A percentile compares a stretch with the other conserved stretches of the same genome.
Conservation (phyloP, 163 green algal species). For the Volvox carteri region DNA sequence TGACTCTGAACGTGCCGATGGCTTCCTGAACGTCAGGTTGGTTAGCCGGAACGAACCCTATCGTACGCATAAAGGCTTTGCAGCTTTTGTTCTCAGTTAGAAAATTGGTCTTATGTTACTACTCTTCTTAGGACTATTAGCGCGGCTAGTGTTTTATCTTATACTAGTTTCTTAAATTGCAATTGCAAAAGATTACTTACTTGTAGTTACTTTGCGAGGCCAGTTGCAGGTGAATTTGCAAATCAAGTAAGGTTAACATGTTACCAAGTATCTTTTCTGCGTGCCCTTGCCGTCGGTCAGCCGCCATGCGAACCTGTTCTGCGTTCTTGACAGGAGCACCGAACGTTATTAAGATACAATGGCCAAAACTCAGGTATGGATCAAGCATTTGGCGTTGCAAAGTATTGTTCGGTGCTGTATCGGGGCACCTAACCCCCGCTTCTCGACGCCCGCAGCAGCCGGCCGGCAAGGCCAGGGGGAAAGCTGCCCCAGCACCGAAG, state of each 20-base stretch:
- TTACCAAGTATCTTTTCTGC: not conserved
- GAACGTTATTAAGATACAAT: not conserved
- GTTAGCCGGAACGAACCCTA: too few relatives aligned
- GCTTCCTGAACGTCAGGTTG: too few relatives aligned
- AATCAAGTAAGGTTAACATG: not conserved
- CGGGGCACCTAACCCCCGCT: not conserved
- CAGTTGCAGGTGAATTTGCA: too few relatives aligned
- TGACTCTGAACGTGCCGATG: too few relatives aligned
- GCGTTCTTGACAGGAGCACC: not conserved
- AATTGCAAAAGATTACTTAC: too few relatives aligned
- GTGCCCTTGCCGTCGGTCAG: conserved; percentile 19
- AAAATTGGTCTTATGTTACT: too few relatives aligned
- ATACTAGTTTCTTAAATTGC: too few relatives aligned
- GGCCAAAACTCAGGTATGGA: not conserved
- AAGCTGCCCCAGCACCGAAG: not conserved
- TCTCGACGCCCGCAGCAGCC: not conserved
- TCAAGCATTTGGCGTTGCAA: not conserved
- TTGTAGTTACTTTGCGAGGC: too few relatives aligned
- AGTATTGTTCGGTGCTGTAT: not conserved
- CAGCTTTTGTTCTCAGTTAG: too few relatives aligned
- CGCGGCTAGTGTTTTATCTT: too few relatives aligned
- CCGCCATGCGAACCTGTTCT: conserved; percentile 3
- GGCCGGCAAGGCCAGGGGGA: not conserved
- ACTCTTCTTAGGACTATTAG: too few relatives aligned
- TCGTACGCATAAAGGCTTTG: too few relatives aligned